phyloP scores from a whole-genome alignment of 2,329 filamentous ascomycete genomes.

The Grosmannia serpens region DNA sequence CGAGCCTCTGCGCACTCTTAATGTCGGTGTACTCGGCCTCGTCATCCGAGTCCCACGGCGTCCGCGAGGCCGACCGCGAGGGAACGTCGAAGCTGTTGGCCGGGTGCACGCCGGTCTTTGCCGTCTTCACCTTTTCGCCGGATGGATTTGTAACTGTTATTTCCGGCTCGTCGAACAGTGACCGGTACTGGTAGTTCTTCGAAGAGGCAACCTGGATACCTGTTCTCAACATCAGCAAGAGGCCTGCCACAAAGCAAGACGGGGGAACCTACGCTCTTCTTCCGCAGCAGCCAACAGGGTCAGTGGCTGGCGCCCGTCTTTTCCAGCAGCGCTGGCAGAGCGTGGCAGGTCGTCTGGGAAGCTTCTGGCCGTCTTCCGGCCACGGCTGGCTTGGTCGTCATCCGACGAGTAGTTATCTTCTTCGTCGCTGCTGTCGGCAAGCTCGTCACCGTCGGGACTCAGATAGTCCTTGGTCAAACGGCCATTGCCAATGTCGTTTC shows the following conservation, averaged over 20 bases:
- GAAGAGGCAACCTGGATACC: constrained; percentile 42
- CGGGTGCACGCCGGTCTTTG: constrained; percentile 58
- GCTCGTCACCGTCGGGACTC: constrained; percentile 53
- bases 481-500: constrained; percentile 27
- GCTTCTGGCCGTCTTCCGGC: constrained; percentile 42
- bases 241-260: neutral
- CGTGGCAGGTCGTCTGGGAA: constrained; percentile 26
- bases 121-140: constrained; percentile 46
- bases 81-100: constrained; percentile 72
- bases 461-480: constrained; percentile 59
- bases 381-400: constrained; percentile 42
- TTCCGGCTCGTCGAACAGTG: constrained; percentile 53
- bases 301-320: constrained; percentile 31
- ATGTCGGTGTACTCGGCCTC: constrained; percentile 79
- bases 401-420: constrained; percentile 44
- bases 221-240: constrained; percentile 14
- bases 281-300: constrained; percentile 64
- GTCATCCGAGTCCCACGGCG: constrained; percentile 69
- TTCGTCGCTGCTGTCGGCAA: constrained; percentile 56
- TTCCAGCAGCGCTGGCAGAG: constrained; percentile 10
- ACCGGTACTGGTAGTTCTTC: constrained; percentile 46
- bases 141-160: constrained; percentile 53
- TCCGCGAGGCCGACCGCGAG: constrained; percentile 38
- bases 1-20: constrained; percentile 74
- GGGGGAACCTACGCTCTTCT: constrained; percentile 56